Base-by-base conservation (phyloP, 129 eudicot species). In the Mikania micrantha region DNA sequence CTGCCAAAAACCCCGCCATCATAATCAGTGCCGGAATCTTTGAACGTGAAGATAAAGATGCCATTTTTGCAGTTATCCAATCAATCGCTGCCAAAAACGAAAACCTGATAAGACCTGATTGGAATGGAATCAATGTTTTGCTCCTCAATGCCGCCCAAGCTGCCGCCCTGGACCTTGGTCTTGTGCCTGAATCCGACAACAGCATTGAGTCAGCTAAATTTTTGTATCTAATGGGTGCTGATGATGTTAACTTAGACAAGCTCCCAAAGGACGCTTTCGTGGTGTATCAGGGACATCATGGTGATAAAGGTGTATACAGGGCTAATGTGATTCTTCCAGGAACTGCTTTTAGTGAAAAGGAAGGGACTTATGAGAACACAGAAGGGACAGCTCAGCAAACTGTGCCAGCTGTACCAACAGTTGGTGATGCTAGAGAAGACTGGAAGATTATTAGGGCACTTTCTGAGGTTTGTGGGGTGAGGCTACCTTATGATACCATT, bases 231-330 rank as follows among this genome's bases (percentile, higher is more conserved):
- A 93, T 93, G 99, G 99, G 99, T 1, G 95, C 99, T 2, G 99
- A 93, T 74, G 99, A 93, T 50, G 85, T 79, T 27, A 74, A 77
- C 73, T 71, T 93, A 72, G 95, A 89, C 20, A 86, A 83, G 50
- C 76, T 89, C 24, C 88, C 96, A 1, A 83, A 81, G 27, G 99
- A 93, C 47, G 96, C 99, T 11, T 93, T 93, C 49, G 99, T 93
- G 16, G 95, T 93, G 31, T 93, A 93, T 64, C 99, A 93, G 74
- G 99, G 99, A 0, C 99, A 93, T 78, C 99, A 93, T 68, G 99
- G 99, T 4, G 99, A 93, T 56, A 76, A 73, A 20, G 81, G 96
- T 19, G 99, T 93, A 12, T 93, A 93, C 50, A 82, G 96, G 50
- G 99, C 99, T 4, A 89, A 93, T 66, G 96, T 93, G 16, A 93